Evolutionary conservation across 441 rosid genomes (phyloP), one percentile per base, ranked within the genome.

Genomic region (Manihot esculenta): DNA sequence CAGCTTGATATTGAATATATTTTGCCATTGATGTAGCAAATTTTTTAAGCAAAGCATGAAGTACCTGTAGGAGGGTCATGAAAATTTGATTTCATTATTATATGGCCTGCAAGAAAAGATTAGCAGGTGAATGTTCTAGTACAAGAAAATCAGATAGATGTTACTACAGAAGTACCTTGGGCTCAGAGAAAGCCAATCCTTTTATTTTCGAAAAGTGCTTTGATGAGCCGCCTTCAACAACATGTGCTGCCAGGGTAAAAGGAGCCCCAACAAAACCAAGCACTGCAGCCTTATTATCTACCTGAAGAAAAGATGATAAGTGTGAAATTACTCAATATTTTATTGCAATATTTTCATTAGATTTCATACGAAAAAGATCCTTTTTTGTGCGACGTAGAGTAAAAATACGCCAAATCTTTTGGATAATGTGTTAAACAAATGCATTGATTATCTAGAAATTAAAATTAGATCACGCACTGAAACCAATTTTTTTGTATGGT

Each of bases 201-300:
- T 94, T 90, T 50, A 94, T 92, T 70, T 88, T 88, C 58, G 87
- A 54, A 78, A 92, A 94, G 87, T 94, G 89, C 81, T 92, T 90
- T 54, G 98, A 94, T 50, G 99, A 94, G 75, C 97, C 94, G 60
- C 98, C 98, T 84, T 94, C 97, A 55, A 94, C 94, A 17, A 85
- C 89, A 71, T 94, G 92, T 0, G 99, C 92, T 21, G 98, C 97
- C 59, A 94, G 86, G 23, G 98, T 94, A 74, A 94, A 94, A 64
- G 99, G 98, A 79, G 99, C 99, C 17, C 99, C 99, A 38, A 92
- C 97, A 64, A 94, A 94, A 77, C 98, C 99, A 68, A 94, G 82
- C 57, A 92, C 94, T 56, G 94, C 98, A 14, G 97, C 89, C 78
- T 88, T 77, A 38, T 87, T 89, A 45, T 81, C 84, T 24, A 94